Conservation (phyloP, 768 basidiomycete species). For the Serendipita sp. region DNA sequence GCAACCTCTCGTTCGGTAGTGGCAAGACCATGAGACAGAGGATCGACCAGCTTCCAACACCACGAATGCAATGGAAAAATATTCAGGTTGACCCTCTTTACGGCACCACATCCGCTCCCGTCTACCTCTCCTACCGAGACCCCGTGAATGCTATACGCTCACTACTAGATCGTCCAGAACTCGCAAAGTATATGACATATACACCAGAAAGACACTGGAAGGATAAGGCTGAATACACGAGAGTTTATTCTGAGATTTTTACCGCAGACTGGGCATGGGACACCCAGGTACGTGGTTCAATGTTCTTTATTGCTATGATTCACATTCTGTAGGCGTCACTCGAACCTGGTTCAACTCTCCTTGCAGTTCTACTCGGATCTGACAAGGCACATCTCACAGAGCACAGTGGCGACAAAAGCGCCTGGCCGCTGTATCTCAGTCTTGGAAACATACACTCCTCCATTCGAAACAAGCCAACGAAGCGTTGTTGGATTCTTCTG, state of each 20-base stretch:
- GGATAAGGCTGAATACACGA: conserved; percentile 6
- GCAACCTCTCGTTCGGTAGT: background rate
- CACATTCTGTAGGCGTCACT: background rate
- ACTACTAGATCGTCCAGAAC: conserved; percentile 16
- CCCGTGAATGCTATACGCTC: conserved; percentile 17
- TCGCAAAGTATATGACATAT: conserved; percentile 15
- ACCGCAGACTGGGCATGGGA: conserved; percentile 17
- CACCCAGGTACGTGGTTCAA: conserved; percentile 14
- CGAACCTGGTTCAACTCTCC: conserved; percentile 13
- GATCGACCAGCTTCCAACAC: background rate
- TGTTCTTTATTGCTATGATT: background rate
- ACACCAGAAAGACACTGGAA: conserved; percentile 13
- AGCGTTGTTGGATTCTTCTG: conserved; percentile 19
- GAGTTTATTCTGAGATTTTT: conserved; percentile 17
- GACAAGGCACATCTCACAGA: conserved; percentile 23
- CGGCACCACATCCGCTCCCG: background rate
- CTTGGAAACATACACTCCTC: conserved; percentile 21
- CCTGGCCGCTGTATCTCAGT: conserved; percentile 20
- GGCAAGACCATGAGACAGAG: background rate
- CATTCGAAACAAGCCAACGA: conserved; percentile 20
- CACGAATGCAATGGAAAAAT: background rate
- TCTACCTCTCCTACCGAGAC: conserved; percentile 21
- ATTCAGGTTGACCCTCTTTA: background rate
- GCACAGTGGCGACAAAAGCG: conserved; percentile 19
- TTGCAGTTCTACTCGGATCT: conserved; percentile 19